Evolutionary conservation across 2,329 filamentous ascomycete species (phyloP), one percentile per base, ranked within the genome.

Genomic region (Sodiomyces alkalinus): DNA sequence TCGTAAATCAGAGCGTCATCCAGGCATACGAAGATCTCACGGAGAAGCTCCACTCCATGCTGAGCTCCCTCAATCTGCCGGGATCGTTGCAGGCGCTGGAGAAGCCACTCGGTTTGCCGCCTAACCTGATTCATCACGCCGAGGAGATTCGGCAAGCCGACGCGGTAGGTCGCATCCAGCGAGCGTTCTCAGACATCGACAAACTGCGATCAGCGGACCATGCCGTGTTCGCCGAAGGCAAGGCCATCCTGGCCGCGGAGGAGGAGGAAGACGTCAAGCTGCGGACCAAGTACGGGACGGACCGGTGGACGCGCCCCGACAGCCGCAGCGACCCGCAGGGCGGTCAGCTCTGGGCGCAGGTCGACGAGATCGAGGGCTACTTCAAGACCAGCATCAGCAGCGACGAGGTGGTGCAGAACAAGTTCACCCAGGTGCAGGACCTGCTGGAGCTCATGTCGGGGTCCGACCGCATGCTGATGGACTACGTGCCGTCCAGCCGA

Each of bases 131-230:
- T 3, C 81, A 90, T 14, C 90, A 94, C 41, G 87, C 87, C 0
- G 87, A 96, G 47, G 90, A 96, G 46, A 78, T 98, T 27, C 69
- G 86, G 13, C 87, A 96, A 47, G 80, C 86, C 31, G 85, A 93
- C 44, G 87, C 83, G 0, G 60, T 93, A 18, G 74, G 78, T 31
- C 65, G 80, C 17, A 56, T 96, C 1, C 71, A 80, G 29, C 69
- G 74, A 29, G 83, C 81, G 5, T 81, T 96, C 36, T 75, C 80
- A 5, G 87, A 96, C 39, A 92, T 86, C 1, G 77, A 86, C 27
- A 93, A 87, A 50, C 59, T 98, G n/a, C 82, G 90, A 40, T 62
- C 73, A 1, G 79, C 75, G 27, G 85, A 94, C 45, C 59, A 74
- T 30, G 68, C 73, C 0, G 67, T 82, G 1, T 96, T 90, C 36